phyloP scores from a whole-genome alignment of 345 rosid genomes.

The Firmiana major region DNA sequence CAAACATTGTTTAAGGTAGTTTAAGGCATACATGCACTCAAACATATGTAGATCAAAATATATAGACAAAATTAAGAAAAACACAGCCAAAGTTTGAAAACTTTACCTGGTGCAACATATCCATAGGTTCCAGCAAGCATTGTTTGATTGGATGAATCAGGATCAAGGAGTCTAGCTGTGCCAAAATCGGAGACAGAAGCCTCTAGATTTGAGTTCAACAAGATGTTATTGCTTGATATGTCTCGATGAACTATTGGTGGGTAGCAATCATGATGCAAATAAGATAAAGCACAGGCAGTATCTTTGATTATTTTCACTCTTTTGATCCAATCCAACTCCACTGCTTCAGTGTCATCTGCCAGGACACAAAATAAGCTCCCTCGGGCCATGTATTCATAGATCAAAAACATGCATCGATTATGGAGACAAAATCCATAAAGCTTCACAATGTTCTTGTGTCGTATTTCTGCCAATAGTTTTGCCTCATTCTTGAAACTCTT shows the following conservation, averaged over 20 bases:
- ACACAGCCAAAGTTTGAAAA: background rate
- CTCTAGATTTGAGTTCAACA: background rate
- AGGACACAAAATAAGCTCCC: background rate
- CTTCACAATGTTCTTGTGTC: slow-evolving; percentile 1
- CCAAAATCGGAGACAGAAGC: slow-evolving; percentile 4
- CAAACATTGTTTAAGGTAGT: too few relatives aligned
- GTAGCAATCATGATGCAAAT: background rate
- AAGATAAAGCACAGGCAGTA: background rate
- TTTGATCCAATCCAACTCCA: slow-evolving; percentile 6
- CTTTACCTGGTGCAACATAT: slow-evolving; percentile 12
- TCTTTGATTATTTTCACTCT: background rate
- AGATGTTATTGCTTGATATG: background rate
- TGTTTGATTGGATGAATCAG: background rate
- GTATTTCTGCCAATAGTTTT: background rate
- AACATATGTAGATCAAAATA: too few relatives aligned
- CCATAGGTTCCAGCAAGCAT: slow-evolving; percentile 3
- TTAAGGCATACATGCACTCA: too few relatives aligned
- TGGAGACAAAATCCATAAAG: slow-evolving; percentile 2
- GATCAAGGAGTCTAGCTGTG: background rate
- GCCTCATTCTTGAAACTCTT: background rate
- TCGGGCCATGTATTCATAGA: background rate
- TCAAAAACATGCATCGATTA: background rate
- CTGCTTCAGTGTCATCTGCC: background rate
- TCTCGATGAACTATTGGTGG: background rate
- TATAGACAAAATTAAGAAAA: too few relatives aligned